Evolutionary conservation across 148 eudicot species (phyloP).

Genomic region (Oxyria digyna): DNA sequence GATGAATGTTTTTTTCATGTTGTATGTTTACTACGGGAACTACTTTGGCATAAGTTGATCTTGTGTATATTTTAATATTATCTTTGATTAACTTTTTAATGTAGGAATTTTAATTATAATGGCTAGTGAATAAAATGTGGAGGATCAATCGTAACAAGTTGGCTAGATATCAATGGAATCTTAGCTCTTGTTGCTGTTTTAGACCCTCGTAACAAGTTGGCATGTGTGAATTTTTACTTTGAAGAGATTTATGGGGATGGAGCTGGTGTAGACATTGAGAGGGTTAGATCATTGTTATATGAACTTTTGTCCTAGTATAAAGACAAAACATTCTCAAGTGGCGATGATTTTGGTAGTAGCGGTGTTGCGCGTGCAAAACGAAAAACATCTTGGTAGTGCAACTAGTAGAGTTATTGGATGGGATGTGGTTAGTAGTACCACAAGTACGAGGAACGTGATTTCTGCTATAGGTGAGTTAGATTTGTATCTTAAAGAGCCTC

Average conservation of each 20-base stretch:
- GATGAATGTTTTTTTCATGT: too few relatives aligned
- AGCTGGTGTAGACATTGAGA: not conserved
- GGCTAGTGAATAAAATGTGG: not conserved
- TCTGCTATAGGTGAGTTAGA: not conserved
- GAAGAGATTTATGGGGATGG: not conserved
- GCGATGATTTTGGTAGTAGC: not conserved
- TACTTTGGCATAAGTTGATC: too few relatives aligned
- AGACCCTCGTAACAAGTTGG: not conserved
- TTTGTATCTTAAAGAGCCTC: conserved; percentile 1
- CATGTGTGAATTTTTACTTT: not conserved
- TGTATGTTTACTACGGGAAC: too few relatives aligned
- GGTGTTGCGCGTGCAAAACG: not conserved
- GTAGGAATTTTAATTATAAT: too few relatives aligned
- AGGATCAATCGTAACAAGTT: too few relatives aligned
- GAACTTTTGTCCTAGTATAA: not conserved
- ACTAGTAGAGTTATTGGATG: not conserved
- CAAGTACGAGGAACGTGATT: not conserved
- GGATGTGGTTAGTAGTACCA: too few relatives aligned
- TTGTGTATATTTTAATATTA: too few relatives aligned
- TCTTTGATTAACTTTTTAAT: too few relatives aligned
- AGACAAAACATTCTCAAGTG: not conserved
- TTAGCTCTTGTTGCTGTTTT: not conserved
- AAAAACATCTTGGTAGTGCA: too few relatives aligned
- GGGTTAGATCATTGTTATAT: not conserved
- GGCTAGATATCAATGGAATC: not conserved